Conservation (phyloP, 352 stramenopile genomes). For the Pseudoperonospora humuli region DNA sequence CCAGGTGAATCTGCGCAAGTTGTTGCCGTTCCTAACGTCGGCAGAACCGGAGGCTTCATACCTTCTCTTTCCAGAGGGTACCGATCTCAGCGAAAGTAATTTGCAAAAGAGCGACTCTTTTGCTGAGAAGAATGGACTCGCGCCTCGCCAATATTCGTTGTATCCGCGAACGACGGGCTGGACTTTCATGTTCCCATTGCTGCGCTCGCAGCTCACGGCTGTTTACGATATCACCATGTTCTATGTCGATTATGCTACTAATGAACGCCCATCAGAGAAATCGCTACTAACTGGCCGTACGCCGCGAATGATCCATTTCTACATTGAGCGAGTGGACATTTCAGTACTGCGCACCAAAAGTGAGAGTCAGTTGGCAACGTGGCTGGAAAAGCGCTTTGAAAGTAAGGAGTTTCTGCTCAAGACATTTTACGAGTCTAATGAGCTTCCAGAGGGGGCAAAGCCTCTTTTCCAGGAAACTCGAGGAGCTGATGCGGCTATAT, state of each 20-base stretch:
- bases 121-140: constrained; percentile 41
- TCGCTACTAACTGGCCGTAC: constrained; percentile 50
- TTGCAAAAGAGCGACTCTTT: constrained; percentile 53
- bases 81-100: constrained; percentile 60
- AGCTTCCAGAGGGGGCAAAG: constrained; percentile 40
- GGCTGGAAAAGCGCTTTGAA: constrained; percentile 59
- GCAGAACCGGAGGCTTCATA: constrained; percentile 53
- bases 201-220: constrained; percentile 47
- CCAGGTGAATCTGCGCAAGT: constrained; percentile 35
- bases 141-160: constrained; percentile 48
- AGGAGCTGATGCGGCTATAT: constrained; percentile 16
- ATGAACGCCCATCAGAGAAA: constrained; percentile 62
- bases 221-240: constrained; percentile 84
- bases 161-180: constrained; percentile 73
- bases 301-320: constrained; percentile 59
- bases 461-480: constrained; percentile 36
- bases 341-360: constrained; percentile 24
- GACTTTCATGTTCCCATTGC: constrained; percentile 62
- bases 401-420: constrained; percentile 59
- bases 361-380: constrained; percentile 37
- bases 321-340: constrained; percentile 58
- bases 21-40: constrained; percentile 47
- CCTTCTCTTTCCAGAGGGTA: constrained; percentile 78
- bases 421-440: constrained; percentile 50
- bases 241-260: constrained; percentile 55